Conservation (phyloP, 1,284 basidiomycete species). For the Tilletia walkeri region DNA sequence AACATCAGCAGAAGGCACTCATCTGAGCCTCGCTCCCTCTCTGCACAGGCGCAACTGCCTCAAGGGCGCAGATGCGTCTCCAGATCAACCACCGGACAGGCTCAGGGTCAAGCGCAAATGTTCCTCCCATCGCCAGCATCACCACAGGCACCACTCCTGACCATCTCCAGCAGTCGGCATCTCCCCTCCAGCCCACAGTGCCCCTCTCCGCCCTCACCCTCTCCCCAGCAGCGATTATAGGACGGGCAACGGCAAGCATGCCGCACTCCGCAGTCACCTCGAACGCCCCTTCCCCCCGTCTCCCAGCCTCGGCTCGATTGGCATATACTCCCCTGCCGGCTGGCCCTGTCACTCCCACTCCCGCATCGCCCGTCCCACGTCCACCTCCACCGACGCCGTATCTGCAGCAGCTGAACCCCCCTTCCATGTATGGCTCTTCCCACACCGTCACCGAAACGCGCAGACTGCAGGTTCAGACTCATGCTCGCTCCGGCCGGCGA, state of each 20-base stretch:
- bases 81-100: no score
- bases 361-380: neutral
- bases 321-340: neutral
- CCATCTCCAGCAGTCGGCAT: no score
- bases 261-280: neutral
- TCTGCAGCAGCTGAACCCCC: neutral
- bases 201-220: no score
- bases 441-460: slow-evolving; percentile 33
- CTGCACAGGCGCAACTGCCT: no score
- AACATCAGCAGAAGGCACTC: no score
- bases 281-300: neutral
- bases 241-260: neutral
- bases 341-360: neutral
- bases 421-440: neutral
- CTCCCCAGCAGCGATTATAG: neutral
- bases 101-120: no score
- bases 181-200: no score
- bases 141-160: no score
- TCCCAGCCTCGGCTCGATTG: slow-evolving; percentile 5
- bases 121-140: no score
- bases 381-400: slow-evolving; percentile 4
- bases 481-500: slow-evolving; percentile 43
- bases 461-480: slow-evolving; percentile 47
- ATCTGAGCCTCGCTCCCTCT: no score
- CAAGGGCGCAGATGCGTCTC: no score